Evolutionary conservation across 495 filamentous ascomycete species (phyloP).

Genomic region (Wilcoxina mikolae): DNA sequence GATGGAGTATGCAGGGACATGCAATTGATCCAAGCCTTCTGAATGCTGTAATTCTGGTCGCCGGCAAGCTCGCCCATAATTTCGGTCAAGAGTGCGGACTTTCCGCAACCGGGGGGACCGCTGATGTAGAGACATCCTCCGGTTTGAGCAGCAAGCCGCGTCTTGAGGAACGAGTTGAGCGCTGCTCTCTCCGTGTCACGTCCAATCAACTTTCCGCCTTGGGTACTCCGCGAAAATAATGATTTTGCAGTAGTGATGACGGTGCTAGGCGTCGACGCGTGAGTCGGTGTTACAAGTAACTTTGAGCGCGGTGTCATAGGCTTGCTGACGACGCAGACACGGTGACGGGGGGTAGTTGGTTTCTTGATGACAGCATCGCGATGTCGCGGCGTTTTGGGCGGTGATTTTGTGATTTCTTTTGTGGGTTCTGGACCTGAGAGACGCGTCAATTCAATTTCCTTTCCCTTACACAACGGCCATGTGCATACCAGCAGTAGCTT

Average conservation of each 20-base stretch:
- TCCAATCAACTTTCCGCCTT: slow-evolving; percentile 63
- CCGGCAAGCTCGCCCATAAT: slow-evolving; percentile 46
- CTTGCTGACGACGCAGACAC: slow-evolving; percentile 46
- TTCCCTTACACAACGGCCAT: neutral
- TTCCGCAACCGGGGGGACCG: slow-evolving; percentile 89
- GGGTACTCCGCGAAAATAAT: slow-evolving; percentile 64
- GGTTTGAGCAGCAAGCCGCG: slow-evolving; percentile 41
- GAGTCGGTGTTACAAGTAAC: slow-evolving; percentile 40
- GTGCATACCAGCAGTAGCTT: neutral
- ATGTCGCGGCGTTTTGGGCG: slow-evolving; percentile 51
- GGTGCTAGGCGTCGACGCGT: slow-evolving; percentile 43
- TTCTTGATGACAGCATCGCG: slow-evolving; percentile 49
- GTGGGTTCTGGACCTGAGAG: too few species aligned
- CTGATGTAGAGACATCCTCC: slow-evolving; percentile 91
- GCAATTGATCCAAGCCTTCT: slow-evolving; percentile 76
- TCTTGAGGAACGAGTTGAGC: slow-evolving; percentile 52
- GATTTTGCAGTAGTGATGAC: slow-evolving; percentile 80
- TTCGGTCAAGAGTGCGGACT: slow-evolving; percentile 80
- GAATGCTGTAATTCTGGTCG: slow-evolving; percentile 36
- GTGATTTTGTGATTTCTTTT: slow-evolving; percentile 1
- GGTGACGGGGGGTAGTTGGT: slow-evolving; percentile 52
- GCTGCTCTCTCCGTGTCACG: slow-evolving; percentile 65
- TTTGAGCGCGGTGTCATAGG: slow-evolving; percentile 50
- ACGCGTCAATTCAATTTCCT: neutral
- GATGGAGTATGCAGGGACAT: slow-evolving; percentile 78